Evolutionary conservation across 73 alveolate species (phyloP).

Genomic region (Tetrahymena malaccensis): DNA sequence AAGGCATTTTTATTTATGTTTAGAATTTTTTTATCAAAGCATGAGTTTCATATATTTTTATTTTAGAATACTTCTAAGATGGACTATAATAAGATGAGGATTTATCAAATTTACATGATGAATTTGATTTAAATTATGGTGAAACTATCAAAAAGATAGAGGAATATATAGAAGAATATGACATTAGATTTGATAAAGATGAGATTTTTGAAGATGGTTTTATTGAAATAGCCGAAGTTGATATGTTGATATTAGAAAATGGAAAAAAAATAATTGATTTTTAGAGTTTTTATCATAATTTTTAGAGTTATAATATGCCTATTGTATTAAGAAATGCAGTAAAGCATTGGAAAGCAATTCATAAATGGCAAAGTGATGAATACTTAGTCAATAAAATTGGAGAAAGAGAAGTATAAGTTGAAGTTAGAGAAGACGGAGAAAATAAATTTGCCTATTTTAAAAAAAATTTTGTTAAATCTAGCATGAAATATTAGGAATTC

Average conservation of each 20-base stretch:
- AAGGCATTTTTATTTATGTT: neutral
- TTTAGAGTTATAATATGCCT: neutral
- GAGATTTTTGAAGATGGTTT: neutral
- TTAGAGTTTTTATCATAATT: neutral
- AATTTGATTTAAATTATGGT: neutral
- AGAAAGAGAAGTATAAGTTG: conserved; percentile 41
- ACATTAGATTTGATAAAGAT: neutral
- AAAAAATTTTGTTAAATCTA: conserved; percentile 17
- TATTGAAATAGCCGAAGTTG: neutral
- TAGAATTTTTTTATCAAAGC: neutral
- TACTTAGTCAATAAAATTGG: conserved; percentile 31
- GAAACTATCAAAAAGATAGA: neutral
- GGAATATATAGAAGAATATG: neutral
- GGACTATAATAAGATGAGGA: neutral
- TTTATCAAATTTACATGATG: neutral
- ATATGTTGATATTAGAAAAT: neutral
- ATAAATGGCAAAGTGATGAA: conserved; percentile 28
- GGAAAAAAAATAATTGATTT: neutral
- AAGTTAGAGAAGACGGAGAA: conserved; percentile 13
- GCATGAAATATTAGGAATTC: conserved; percentile 41
- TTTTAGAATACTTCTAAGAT: neutral
- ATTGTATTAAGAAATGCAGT: conserved; percentile 32
- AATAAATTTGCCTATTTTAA: conserved; percentile 50
- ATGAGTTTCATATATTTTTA: neutral
- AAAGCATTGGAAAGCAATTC: conserved; percentile 35